A percentile compares a stretch with the other conserved stretches of the same genome.
phyloP scores from a whole-genome alignment of 768 basidiomycete genomes.

The Gautieria morchelliformis region DNA sequence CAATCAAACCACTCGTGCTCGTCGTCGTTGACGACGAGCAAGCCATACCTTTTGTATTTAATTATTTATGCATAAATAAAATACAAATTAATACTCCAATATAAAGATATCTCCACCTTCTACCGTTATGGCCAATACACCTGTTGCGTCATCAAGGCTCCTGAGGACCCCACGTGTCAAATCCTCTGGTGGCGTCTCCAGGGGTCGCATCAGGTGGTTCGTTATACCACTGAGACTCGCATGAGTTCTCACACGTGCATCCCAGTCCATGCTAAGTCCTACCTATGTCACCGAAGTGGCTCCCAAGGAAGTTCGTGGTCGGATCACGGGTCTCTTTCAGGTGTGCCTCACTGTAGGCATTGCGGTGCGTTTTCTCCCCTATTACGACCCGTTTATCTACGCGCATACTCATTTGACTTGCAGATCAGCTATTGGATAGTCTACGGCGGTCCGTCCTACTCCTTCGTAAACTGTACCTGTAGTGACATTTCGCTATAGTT shows the following conservation, averaged over 20 bases:
- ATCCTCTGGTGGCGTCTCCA: too few relatives aligned
- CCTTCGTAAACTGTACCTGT: not conserved
- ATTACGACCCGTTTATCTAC: not conserved
- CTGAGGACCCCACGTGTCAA: too few relatives aligned
- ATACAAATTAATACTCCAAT: too few relatives aligned
- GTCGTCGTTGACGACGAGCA: too few relatives aligned
- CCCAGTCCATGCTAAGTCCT: conserved; percentile 59
- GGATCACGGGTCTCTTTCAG: conserved; percentile 81
- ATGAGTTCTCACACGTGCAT: not conserved
- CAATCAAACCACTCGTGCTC: too few relatives aligned
- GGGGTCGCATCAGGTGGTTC: too few relatives aligned
- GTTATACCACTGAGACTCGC: not conserved
- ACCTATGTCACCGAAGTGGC: conserved; percentile 82
- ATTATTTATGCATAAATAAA: too few relatives aligned
- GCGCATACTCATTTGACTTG: too few relatives aligned
- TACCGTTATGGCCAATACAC: too few relatives aligned
- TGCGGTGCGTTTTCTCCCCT: not conserved
- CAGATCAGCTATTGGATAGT: conserved; percentile 8
- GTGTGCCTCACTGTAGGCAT: conserved; percentile 80
- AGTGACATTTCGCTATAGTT: not conserved
- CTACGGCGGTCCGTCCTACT: conserved; percentile 1
- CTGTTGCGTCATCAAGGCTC: too few relatives aligned
- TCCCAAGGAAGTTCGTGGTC: conserved; percentile 78
- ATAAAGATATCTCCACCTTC: too few relatives aligned
- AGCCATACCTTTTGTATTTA: too few relatives aligned